Base-by-base conservation (phyloP, 768 basidiomycete species). In the Naganishia kalamii region DNA sequence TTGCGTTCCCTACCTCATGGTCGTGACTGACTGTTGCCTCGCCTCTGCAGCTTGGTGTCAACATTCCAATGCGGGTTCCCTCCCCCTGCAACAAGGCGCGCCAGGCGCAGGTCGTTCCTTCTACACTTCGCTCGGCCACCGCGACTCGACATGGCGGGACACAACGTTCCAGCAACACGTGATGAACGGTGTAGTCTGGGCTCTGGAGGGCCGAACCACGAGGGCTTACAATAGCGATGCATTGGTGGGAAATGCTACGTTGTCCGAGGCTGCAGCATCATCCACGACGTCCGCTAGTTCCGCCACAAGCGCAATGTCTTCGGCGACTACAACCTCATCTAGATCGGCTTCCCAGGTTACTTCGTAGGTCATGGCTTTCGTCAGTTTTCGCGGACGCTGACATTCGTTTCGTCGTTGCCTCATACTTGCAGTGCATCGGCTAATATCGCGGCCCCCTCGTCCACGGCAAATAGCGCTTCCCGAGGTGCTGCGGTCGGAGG, bases 71-170 rank as follows among this genome's bases (percentile, higher is more conserved):
- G 85, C 86, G 30, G 88, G 88, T 0, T 83, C 84, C 3, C 80
- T 84, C 68, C 74, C 72, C 29, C 60, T 76, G 0, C 17, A 59
- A 19, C 23, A 59, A 76, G 81, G 21, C 75, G 81, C 27, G 71
- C 73, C 43, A 0, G 70, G 72, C 46, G 82, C 85, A 2, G 90
- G 89, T 23, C 83, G 90, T 40, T 89, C 88, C 70, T 92, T 88
- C 80, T 92, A 89, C 74, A 92, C 90, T 0, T 82, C 85, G 67
- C 81, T 92, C 0, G 90, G 90, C 0, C 90, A 93, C 74, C 78
- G 85, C 60, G 86, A 85, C 70, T 85, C 87, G 71, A 89, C 88
- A 33, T 71, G 70, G 49, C 67, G 90, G 85, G 83, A 92, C 66
- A 76, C 83, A 4, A 76, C 84, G 11, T 92, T 90, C 79, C 70